These are phyloP conservation scores for Ophiosphaerella korrae DNA, from an alignment of 2,329 filamentous ascomycete genomes.

Conservation along the genomic window DNA sequence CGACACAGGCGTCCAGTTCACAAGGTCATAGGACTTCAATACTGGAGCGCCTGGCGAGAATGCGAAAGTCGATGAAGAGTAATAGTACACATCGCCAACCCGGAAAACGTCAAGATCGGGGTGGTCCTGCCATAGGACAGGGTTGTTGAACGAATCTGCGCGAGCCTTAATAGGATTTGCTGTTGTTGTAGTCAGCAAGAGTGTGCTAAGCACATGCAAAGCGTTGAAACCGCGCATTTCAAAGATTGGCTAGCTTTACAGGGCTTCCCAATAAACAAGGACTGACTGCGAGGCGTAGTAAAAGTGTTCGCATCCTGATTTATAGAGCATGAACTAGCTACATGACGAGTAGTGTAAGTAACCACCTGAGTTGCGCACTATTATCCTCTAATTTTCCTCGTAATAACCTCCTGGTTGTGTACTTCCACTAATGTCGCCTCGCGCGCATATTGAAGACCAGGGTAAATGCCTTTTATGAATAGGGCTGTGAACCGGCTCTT, in stretches of 20 bases:
- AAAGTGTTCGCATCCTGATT: too few species aligned
- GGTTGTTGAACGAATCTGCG: constrained; percentile 53
- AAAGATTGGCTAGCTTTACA: neutral
- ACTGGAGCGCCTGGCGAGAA: constrained; percentile 64
- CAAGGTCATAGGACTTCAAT: constrained; percentile 60
- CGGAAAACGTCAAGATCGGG: constrained; percentile 62
- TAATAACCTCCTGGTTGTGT: neutral
- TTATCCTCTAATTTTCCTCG: neutral
- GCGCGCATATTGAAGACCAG: constrained; percentile 9
- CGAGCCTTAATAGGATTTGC: constrained; percentile 5
- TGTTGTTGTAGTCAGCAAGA: neutral
- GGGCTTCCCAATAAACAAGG: too few species aligned
- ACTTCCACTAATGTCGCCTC: constrained; percentile 4
- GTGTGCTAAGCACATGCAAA: neutral
- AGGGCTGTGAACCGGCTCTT: constrained; percentile 3
- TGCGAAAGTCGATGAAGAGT: constrained; percentile 62
- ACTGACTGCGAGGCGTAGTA: too few species aligned
- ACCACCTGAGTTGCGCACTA: neutral
- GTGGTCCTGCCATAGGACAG: constrained; percentile 61
- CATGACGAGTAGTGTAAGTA: neutral
- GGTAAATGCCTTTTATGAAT: constrained; percentile 6
- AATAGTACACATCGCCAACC: constrained; percentile 58
- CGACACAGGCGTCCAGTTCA: constrained; percentile 54
- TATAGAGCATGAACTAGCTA: too few species aligned
- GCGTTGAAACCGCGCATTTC: neutral